phyloP scores from a whole-genome alignment of 2,329 filamentous ascomycete species.

The Parastagonospora avenae region DNA sequence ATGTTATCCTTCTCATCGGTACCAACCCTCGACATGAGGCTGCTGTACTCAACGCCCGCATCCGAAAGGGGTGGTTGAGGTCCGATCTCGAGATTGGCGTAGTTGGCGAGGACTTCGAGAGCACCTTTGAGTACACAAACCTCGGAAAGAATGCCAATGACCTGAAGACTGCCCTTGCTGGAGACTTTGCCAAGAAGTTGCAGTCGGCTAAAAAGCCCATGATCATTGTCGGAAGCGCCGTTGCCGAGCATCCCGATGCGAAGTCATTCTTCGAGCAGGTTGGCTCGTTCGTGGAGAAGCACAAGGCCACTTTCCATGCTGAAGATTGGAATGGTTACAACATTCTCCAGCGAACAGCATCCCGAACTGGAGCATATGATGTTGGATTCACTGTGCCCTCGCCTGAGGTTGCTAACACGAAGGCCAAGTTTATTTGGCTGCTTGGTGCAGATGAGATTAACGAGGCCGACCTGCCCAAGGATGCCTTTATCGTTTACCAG shows the following conservation, averaged over 20 bases:
- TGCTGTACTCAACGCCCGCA: conserved; percentile 91
- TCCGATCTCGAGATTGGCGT: conserved; percentile 93
- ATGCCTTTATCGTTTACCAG: conserved; percentile 96
- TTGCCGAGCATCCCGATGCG: conserved; percentile 87
- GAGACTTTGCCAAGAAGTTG: conserved; percentile 91
- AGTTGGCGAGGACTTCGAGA: conserved; percentile 88
- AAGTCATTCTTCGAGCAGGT: conserved; percentile 93
- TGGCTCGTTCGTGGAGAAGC: conserved; percentile 90
- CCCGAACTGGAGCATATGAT: conserved; percentile 91
- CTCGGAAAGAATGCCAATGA: conserved; percentile 79
- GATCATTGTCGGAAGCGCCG: conserved; percentile 93
- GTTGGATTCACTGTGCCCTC: conserved; percentile 92
- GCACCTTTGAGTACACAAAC: conserved; percentile 94
- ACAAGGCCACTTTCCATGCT: conserved; percentile 84
- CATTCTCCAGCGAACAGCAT: conserved; percentile 90
- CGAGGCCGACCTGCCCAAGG: conserved; percentile 86
- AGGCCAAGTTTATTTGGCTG: conserved; percentile 95
- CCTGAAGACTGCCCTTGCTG: conserved; percentile 83
- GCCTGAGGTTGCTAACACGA: conserved; percentile 77
- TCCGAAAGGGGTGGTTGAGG: conserved; percentile 96
- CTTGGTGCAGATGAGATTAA: conserved; percentile 92
- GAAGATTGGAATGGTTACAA: conserved; percentile 98
- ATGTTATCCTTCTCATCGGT: conserved; percentile 88
- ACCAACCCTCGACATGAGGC: conserved; percentile 97
- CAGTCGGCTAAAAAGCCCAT: conserved; percentile 86